Percentiles rank a stretch among this genome's conserved stretches.
These are phyloP conservation scores for Penicillium simplicissimum DNA, from an alignment of 495 filamentous ascomycete species.

Conservation along the genomic window DNA sequence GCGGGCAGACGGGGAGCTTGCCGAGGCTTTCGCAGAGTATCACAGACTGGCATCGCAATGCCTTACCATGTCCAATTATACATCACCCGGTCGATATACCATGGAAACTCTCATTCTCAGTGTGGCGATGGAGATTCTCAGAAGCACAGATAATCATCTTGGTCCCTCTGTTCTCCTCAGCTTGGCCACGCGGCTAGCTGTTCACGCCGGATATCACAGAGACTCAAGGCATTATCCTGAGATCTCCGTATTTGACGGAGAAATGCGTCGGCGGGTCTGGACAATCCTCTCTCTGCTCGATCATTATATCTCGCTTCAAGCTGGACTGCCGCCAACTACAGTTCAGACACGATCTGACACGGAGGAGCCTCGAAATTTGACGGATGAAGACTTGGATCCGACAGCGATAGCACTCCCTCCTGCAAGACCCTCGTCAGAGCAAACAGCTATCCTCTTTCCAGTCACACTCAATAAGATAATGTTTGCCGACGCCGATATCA, in stretches of 20 bases:
- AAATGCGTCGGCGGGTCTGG: constrained; percentile 42
- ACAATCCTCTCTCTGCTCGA: constrained; percentile 29
- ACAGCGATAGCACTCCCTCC: constrained; percentile 27
- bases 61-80: constrained; percentile 28
- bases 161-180: constrained; percentile 27
- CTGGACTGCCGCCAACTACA: constrained; percentile 36
- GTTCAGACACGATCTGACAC: constrained; percentile 33
- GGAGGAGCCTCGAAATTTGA: constrained; percentile 32
- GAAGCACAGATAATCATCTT: constrained; percentile 25
- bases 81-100: constrained; percentile 26
- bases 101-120: constrained; percentile 32
- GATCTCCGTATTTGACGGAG: constrained; percentile 33
- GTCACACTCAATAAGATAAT: constrained; percentile 36
- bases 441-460: constrained; percentile 30
- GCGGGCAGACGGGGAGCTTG: constrained; percentile 18
- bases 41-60: constrained; percentile 28
- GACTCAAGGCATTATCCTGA: constrained; percentile 30
- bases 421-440: constrained; percentile 27
- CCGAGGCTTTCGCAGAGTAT: constrained; percentile 20
- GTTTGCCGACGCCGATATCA: constrained; percentile 34
- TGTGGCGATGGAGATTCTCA: constrained; percentile 25
- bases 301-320: constrained; percentile 35
- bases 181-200: constrained; percentile 28
- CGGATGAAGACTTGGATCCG: constrained; percentile 38
- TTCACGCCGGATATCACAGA: constrained; percentile 38